These are phyloP conservation scores for Udeniomyces megalosporus DNA, from an alignment of 768 basidiomycete species.

Conservation along the genomic window DNA sequence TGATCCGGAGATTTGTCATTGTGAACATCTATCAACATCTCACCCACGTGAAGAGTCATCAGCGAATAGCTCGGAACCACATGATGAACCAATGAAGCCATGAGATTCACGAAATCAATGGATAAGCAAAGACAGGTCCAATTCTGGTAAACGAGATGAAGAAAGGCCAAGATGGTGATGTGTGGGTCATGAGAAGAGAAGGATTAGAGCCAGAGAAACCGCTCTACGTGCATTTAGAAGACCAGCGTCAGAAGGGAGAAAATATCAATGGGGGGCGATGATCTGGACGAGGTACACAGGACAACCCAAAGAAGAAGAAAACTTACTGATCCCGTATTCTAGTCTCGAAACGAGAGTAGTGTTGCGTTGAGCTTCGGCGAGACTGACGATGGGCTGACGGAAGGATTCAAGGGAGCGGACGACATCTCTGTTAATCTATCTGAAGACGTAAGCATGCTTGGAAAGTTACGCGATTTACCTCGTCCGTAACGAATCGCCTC, in stretches of 20 bases:
- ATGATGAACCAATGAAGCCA: too few relatives aligned
- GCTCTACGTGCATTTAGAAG: not conserved
- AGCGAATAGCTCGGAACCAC: too few relatives aligned
- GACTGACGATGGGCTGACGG: slow-evolving; percentile 33
- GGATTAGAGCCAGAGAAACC: not conserved
- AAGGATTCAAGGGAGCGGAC: slow-evolving; percentile 13
- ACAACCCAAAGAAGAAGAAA: slow-evolving; percentile 37
- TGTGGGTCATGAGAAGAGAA: too few relatives aligned
- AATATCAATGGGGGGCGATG: not conserved
- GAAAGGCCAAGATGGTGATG: too few relatives aligned
- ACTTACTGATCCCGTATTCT: slow-evolving; percentile 80
- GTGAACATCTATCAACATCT: too few relatives aligned
- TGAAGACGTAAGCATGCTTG: too few relatives aligned
- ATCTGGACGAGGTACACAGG: too few relatives aligned
- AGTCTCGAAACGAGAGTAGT: slow-evolving; percentile 79
- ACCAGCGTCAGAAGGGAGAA: not conserved
- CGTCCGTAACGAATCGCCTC: slow-evolving; percentile 41
- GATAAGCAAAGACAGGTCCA: too few relatives aligned
- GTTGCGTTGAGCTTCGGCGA: slow-evolving; percentile 66
- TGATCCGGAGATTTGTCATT: too few relatives aligned
- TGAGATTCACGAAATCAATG: too few relatives aligned
- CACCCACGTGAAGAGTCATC: too few relatives aligned
- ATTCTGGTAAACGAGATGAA: too few relatives aligned
- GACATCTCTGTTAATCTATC: not conserved
- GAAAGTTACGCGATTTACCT: slow-evolving; percentile 55